These are phyloP conservation scores for Aspergillus melleus DNA, from an alignment of 2,329 filamentous ascomycete genomes.

Conservation along the genomic window DNA sequence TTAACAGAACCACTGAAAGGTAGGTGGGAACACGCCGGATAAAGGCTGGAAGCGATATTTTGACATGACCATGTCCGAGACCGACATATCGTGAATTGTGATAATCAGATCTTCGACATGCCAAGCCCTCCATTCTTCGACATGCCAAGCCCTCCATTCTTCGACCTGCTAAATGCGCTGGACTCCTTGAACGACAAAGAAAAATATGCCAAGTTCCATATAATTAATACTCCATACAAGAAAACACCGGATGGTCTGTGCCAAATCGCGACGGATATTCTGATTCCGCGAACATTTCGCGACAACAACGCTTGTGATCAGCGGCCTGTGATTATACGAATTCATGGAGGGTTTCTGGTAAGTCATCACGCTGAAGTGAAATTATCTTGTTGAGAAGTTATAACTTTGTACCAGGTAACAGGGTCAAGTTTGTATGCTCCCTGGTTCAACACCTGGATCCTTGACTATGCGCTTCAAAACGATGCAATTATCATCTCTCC, in stretches of 20 bases:
- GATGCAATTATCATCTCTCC: constrained; percentile 1
- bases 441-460: constrained; percentile 4
- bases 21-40: no score
- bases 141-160: background rate
- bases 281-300: background rate
- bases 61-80: no score
- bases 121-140: background rate
- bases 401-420: background rate
- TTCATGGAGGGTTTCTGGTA: constrained; percentile 4
- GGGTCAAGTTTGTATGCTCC: constrained; percentile 3
- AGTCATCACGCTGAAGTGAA: background rate
- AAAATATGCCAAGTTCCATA: background rate
- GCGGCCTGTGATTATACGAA: background rate
- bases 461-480: background rate
- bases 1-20: no score
- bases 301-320: background rate
- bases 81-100: no score
- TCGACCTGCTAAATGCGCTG: background rate
- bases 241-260: background rate
- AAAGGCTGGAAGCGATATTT: no score
- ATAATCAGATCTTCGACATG: background rate
- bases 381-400: background rate
- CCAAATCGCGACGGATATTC: background rate
- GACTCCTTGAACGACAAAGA: background rate
- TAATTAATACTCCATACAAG: background rate